Evolutionary conservation across 2,329 filamentous ascomycete species (phyloP).

Genomic region (Diaporthe capsici): DNA sequence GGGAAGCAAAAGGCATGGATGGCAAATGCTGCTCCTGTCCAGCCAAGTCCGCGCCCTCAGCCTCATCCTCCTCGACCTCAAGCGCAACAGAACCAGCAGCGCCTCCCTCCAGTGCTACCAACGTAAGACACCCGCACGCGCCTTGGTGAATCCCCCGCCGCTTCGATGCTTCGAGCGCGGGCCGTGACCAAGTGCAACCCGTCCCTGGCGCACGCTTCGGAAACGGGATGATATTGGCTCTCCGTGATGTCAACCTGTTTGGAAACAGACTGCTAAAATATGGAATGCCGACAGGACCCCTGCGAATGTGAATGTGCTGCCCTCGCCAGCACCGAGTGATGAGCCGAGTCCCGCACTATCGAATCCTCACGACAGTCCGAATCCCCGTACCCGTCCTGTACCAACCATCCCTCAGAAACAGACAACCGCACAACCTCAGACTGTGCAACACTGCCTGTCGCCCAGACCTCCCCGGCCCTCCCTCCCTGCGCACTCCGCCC

Average conservation of each 20-base stretch:
- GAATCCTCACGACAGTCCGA: constrained; percentile 53
- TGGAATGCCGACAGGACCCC: constrained; percentile 38
- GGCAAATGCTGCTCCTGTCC: constrained; percentile 40
- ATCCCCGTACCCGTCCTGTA: constrained; percentile 47
- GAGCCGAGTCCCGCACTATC: constrained; percentile 65
- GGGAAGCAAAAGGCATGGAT: constrained; percentile 49
- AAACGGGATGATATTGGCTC: neutral
- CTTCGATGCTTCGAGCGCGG: neutral
- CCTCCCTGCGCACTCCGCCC: neutral
- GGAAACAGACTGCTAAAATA: constrained; percentile 24
- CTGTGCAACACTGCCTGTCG: neutral
- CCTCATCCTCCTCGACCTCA: constrained; percentile 11
- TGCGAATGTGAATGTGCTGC: constrained; percentile 57
- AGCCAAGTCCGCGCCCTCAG: constrained; percentile 39
- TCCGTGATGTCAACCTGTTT: neutral
- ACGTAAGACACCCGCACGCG: constrained; percentile 20
- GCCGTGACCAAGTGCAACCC: neutral
- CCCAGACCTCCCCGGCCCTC: neutral
- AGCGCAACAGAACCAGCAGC: constrained; percentile 9
- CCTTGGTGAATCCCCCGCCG: neutral
- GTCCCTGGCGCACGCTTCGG: neutral
- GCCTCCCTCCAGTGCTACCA: neutral
- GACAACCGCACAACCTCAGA: neutral
- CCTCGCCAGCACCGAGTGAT: constrained; percentile 75
- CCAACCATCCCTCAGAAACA: constrained; percentile 36